Evolutionary conservation across 2,329 filamentous ascomycete genomes (phyloP).

Genomic region (Verticillium longisporum): DNA sequence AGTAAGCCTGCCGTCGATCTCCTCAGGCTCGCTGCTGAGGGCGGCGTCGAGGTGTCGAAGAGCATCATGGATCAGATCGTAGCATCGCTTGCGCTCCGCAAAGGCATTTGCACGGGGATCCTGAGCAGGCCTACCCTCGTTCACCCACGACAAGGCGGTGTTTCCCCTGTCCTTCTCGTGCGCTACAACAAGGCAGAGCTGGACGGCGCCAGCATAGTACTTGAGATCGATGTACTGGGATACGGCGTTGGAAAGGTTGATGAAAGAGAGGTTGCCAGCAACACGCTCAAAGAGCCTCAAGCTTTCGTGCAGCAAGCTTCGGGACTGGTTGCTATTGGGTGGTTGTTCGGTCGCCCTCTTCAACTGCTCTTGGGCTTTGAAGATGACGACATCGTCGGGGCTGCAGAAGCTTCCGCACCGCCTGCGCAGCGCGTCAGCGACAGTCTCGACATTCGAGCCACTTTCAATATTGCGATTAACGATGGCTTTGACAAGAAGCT

Average conservation of each 20-base stretch:
- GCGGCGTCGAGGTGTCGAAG: slow-evolving; percentile 70
- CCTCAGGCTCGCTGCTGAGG: slow-evolving; percentile 61
- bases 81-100: slow-evolving; percentile 68
- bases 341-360: slow-evolving; percentile 80
- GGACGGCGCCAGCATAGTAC: slow-evolving; percentile 92
- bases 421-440: slow-evolving; percentile 86
- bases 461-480: slow-evolving; percentile 97
- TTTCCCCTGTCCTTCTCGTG: slow-evolving; percentile 82
- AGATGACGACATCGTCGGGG: slow-evolving; percentile 92
- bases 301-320: slow-evolving; percentile 81
- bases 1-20: slow-evolving; percentile 72
- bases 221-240: slow-evolving; percentile 72
- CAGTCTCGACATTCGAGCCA: slow-evolving; percentile 94
- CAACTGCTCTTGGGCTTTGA: slow-evolving; percentile 94
- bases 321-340: slow-evolving; percentile 66
- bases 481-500: slow-evolving; percentile 92
- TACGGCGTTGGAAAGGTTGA: slow-evolving; percentile 73
- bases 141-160: slow-evolving; percentile 76
- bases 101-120: slow-evolving; percentile 67
- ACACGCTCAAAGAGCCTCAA: slow-evolving; percentile 84
- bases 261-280: slow-evolving; percentile 70
- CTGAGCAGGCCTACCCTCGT: slow-evolving; percentile 66
- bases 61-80: slow-evolving; percentile 79
- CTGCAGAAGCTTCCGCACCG: slow-evolving; percentile 97
- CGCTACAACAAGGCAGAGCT: slow-evolving; percentile 77